phyloP scores from a whole-genome alignment of 441 rosid species.

The Euphorbia schlechtendalii region DNA sequence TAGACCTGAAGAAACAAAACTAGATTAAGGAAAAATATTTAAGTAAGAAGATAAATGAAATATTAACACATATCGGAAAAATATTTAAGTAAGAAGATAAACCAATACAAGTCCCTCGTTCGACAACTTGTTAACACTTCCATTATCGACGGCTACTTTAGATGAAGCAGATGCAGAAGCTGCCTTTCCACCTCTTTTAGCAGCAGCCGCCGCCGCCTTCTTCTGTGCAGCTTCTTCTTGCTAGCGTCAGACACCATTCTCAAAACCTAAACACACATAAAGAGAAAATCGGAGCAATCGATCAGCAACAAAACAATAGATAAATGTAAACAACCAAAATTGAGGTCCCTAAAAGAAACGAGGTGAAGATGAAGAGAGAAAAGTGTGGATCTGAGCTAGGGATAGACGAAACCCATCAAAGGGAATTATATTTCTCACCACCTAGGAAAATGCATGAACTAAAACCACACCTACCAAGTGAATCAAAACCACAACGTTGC shows the following conservation, averaged over 20 bases:
- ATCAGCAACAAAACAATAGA: background rate
- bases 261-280: conserved; percentile 8
- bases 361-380: conserved; percentile 4
- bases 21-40: background rate
- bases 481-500: no score
- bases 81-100: no score
- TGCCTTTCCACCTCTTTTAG: conserved; percentile 87
- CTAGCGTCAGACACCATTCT: conserved; percentile 98
- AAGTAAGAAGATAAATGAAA: background rate
- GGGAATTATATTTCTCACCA: no score
- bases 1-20: conserved; percentile 45
- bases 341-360: background rate
- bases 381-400: conserved; percentile 50
- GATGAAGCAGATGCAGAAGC: conserved; percentile 52
- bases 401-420: no score
- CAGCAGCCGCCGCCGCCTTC: conserved; percentile 95
- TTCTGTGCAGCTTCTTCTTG: conserved; percentile 98
- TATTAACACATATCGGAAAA: no score
- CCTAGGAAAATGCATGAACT: no score
- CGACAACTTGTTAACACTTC: conserved; percentile 44
- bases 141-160: conserved; percentile 29
- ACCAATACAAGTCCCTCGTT: conserved; percentile 73
- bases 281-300: no score
- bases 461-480: no score
- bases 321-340: background rate